phyloP scores from a whole-genome alignment of 768 basidiomycete species.

The Leccinum barrowsii region DNA sequence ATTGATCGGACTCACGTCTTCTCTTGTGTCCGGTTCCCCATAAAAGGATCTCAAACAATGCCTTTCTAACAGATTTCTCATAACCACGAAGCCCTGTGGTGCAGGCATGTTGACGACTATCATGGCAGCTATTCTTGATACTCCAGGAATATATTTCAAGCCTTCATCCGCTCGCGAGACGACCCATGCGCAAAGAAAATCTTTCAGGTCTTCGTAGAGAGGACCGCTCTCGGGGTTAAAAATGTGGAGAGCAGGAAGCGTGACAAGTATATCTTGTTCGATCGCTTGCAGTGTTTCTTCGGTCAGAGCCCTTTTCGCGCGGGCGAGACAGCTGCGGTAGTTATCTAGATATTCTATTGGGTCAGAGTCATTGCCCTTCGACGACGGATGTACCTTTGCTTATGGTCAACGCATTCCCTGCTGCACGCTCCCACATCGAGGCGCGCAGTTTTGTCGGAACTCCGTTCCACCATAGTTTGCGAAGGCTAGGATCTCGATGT shows the following conservation, averaged over 20 bases:
- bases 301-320: slow-evolving; percentile 68
- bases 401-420: slow-evolving; percentile 78
- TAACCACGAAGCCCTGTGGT: slow-evolving; percentile 71
- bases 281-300: slow-evolving; percentile 56
- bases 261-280: slow-evolving; percentile 70
- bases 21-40: slow-evolving; percentile 62
- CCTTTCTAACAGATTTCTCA: slow-evolving; percentile 83
- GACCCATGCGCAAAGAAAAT: slow-evolving; percentile 85
- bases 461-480: slow-evolving; percentile 84
- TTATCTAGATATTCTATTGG: background rate
- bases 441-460: slow-evolving; percentile 81
- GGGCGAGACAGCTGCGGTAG: slow-evolving; percentile 64
- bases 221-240: slow-evolving; percentile 77
- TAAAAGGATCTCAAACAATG: slow-evolving; percentile 86
- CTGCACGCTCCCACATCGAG: slow-evolving; percentile 79
- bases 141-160: slow-evolving; percentile 66
- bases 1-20: slow-evolving; percentile 61
- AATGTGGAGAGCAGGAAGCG: slow-evolving; percentile 75
- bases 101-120: slow-evolving; percentile 77
- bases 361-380: background rate
- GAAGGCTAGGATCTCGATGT: slow-evolving; percentile 57
- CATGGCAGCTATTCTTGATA: slow-evolving; percentile 81
- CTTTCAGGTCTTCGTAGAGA: slow-evolving; percentile 75
- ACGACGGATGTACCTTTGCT: slow-evolving; percentile 59
- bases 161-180: slow-evolving; percentile 82